Evolutionary conservation across 495 filamentous ascomycete genomes (phyloP).

Genomic region (Penicillium chermesinum): DNA sequence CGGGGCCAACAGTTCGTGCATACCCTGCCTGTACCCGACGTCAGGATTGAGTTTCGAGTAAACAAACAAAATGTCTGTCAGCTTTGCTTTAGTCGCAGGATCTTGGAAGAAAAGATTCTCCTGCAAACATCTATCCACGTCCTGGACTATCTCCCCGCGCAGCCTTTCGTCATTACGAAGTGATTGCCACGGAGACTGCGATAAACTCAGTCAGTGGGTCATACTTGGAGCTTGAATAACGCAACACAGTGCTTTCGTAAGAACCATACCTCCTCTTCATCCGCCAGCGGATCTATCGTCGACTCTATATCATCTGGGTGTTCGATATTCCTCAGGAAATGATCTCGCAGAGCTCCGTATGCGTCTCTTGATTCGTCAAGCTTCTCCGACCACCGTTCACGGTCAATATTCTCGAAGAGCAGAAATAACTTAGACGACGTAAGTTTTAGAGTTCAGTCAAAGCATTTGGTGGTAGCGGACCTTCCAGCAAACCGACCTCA

Average conservation of each 20-base stretch:
- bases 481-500: constrained; percentile 94
- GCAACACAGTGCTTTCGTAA: background rate
- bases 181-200: constrained; percentile 82
- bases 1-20: constrained; percentile 93
- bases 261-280: constrained; percentile 68
- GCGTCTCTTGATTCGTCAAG: constrained; percentile 64
- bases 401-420: constrained; percentile 65
- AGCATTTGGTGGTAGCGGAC: constrained; percentile 33
- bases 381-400: constrained; percentile 61
- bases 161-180: constrained; percentile 78
- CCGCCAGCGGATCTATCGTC: constrained; percentile 76
- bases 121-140: constrained; percentile 88
- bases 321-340: constrained; percentile 73
- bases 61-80: constrained; percentile 86
- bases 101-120: constrained; percentile 88
- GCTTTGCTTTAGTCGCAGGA: constrained; percentile 68
- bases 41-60: constrained; percentile 90
- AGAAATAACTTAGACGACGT: constrained; percentile 61
- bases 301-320: constrained; percentile 75
- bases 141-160: constrained; percentile 87
- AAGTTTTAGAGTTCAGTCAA: background rate
- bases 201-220: constrained; percentile 35
- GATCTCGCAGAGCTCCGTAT: constrained; percentile 65
- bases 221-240: constrained; percentile 2
- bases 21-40: constrained; percentile 89